Conservation (phyloP, 768 basidiomycete genomes). For the Leccinum variicolor region DNA sequence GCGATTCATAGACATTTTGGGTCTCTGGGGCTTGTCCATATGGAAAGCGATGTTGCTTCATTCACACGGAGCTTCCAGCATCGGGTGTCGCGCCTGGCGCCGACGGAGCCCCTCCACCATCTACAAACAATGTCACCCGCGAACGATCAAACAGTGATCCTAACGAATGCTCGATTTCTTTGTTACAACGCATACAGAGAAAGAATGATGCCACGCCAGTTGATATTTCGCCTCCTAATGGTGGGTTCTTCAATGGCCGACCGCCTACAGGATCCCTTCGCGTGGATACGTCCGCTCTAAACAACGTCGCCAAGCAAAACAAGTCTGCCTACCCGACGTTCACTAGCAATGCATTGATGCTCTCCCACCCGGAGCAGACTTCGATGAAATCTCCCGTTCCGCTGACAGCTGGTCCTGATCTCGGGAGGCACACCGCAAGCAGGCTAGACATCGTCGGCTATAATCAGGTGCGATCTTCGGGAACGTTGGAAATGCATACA, state of each 20-base stretch:
- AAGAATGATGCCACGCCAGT: slow-evolving; percentile 57
- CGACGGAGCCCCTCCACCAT: slow-evolving; percentile 51
- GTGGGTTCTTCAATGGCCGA: slow-evolving; percentile 52
- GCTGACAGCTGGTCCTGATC: slow-evolving; percentile 81
- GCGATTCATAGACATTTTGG: slow-evolving; percentile 73
- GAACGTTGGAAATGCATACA: slow-evolving; percentile 1
- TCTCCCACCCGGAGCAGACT: slow-evolving; percentile 53
- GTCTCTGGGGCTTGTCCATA: slow-evolving; percentile 91
- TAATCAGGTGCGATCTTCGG: slow-evolving; percentile 50
- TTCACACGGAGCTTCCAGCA: slow-evolving; percentile 80
- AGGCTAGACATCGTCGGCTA: slow-evolving; percentile 73
- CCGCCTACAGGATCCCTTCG: slow-evolving; percentile 69
- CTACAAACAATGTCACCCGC: slow-evolving; percentile 48
- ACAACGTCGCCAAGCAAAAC: slow-evolving; percentile 64
- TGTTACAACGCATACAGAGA: slow-evolving; percentile 76
- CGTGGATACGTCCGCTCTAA: slow-evolving; percentile 69
- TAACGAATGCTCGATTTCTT: slow-evolving; percentile 65
- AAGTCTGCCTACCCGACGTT: slow-evolving; percentile 80
- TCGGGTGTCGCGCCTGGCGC: slow-evolving; percentile 56
- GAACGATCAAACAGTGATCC: slow-evolving; percentile 81
- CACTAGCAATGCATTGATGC: slow-evolving; percentile 46
- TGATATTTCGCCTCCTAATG: slow-evolving; percentile 42
- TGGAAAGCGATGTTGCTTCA: slow-evolving; percentile 91
- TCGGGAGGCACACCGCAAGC: slow-evolving; percentile 71
- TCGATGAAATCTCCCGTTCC: slow-evolving; percentile 72